phyloP scores from a whole-genome alignment of 345 rosid genomes.

The Pistacia vera region DNA sequence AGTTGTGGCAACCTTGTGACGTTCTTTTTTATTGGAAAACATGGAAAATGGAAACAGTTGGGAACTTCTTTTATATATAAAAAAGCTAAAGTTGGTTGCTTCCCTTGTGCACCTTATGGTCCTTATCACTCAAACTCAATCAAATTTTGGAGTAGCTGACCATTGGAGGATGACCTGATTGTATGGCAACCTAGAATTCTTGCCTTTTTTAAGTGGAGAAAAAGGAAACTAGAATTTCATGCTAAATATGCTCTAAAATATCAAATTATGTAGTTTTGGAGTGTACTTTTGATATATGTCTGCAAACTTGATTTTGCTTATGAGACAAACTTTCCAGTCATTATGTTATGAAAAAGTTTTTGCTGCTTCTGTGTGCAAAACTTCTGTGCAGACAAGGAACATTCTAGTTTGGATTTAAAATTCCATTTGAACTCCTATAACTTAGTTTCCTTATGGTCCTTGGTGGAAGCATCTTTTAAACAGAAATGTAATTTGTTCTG shows the following conservation, averaged over 20 bases:
- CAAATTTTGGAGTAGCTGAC: neutral
- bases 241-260: neutral
- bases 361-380: neutral
- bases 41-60: too few species aligned
- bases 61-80: too few species aligned
- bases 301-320: neutral
- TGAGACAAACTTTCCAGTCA: neutral
- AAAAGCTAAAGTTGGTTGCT: neutral
- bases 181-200: neutral
- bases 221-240: neutral
- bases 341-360: neutral
- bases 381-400: neutral
- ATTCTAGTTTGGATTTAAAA: neutral
- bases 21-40: too few species aligned
- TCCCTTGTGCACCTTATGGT: neutral
- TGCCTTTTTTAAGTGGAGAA: neutral
- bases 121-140: neutral
- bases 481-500: neutral
- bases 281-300: neutral
- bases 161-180: neutral
- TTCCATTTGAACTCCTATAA: neutral
- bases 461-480: neutral
- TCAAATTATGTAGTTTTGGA: neutral
- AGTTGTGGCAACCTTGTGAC: too few species aligned
- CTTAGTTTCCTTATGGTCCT: neutral